These are phyloP conservation scores for Jaltomata sinuosa DNA, from an alignment of 257 asterid genomes.

Conservation along the genomic window DNA sequence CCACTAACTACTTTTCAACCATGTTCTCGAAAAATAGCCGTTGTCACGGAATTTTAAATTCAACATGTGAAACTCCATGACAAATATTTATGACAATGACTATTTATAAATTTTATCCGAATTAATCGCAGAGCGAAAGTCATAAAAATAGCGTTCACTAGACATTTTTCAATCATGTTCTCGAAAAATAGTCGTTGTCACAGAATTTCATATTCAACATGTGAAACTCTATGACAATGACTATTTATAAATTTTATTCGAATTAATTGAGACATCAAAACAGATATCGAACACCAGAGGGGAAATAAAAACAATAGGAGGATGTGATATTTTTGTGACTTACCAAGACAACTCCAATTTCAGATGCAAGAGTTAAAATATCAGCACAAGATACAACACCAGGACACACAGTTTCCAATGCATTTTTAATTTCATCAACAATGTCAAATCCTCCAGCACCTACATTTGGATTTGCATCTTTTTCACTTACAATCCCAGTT, in stretches of 20 bases:
- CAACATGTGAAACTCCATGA: neutral
- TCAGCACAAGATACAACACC: constrained; percentile 37
- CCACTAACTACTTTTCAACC: neutral
- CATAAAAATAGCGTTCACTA: neutral
- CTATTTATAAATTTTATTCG: neutral
- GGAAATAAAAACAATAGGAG: neutral
- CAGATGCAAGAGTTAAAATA: constrained; percentile 22
- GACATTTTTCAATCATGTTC: neutral
- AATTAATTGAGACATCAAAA: neutral
- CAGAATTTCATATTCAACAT: neutral
- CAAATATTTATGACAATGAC: too few species aligned
- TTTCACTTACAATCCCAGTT: constrained; percentile 20
- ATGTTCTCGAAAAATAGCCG: neutral
- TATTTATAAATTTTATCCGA: too few species aligned
- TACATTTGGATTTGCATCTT: constrained; percentile 14
- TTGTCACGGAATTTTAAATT: neutral
- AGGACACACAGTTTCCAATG: constrained; percentile 24
- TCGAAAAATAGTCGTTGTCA: neutral
- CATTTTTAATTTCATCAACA: constrained; percentile 27
- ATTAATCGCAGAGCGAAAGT: neutral
- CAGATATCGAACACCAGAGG: rapidly evolving
- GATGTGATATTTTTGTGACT: neutral
- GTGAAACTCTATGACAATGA: neutral
- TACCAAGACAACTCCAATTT: constrained; percentile 21
- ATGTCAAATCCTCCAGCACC: constrained; percentile 13